Evolutionary conservation across 306 rosid genomes (phyloP).

Genomic region (Lathyrus sativus): DNA sequence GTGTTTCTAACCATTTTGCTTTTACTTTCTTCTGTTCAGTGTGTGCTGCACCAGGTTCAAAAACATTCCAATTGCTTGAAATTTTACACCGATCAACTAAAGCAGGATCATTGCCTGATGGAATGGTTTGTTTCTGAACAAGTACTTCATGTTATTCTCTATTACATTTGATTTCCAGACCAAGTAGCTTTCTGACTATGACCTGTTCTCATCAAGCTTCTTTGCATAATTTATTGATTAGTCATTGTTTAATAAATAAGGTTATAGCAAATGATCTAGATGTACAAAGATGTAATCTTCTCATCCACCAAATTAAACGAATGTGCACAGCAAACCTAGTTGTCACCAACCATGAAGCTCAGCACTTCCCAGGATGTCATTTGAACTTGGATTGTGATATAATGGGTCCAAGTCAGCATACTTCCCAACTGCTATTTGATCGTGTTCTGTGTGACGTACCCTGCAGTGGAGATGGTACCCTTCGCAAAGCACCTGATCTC

Average conservation of each 20-base stretch:
- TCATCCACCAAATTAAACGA: constrained; percentile 92
- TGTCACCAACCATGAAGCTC: constrained; percentile 96
- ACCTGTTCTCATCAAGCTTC: constrained; percentile 30
- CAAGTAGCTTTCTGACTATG: constrained; percentile 6
- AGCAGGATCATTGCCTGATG: constrained; percentile 72
- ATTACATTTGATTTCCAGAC: constrained; percentile 30
- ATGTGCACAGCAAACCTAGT: constrained; percentile 91
- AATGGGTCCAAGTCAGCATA: constrained; percentile 39
- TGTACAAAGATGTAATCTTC: constrained; percentile 94
- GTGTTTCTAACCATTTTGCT: constrained; percentile 37
- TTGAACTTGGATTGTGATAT: constrained; percentile 40
- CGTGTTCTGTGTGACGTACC: constrained; percentile 96
- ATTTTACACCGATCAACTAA: constrained; percentile 66
- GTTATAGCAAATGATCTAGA: constrained; percentile 95
- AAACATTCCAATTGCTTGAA: constrained; percentile 97
- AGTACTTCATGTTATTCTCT: constrained; percentile 14
- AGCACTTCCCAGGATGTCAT: constrained; percentile 87
- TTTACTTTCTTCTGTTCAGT: constrained; percentile 52
- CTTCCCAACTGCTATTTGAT: constrained; percentile 68
- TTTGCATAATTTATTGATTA: constrained; percentile 32
- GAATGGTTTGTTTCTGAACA: constrained; percentile 67
- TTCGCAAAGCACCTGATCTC: constrained; percentile 96
- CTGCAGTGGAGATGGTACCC: constrained; percentile 97
- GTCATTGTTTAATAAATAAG: constrained; percentile 49
- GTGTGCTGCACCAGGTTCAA: constrained; percentile 99